These are phyloP conservation scores for Rhizopus delemar DNA, from an alignment of 371 early-diverging fungal species.

Conservation along the genomic window DNA sequence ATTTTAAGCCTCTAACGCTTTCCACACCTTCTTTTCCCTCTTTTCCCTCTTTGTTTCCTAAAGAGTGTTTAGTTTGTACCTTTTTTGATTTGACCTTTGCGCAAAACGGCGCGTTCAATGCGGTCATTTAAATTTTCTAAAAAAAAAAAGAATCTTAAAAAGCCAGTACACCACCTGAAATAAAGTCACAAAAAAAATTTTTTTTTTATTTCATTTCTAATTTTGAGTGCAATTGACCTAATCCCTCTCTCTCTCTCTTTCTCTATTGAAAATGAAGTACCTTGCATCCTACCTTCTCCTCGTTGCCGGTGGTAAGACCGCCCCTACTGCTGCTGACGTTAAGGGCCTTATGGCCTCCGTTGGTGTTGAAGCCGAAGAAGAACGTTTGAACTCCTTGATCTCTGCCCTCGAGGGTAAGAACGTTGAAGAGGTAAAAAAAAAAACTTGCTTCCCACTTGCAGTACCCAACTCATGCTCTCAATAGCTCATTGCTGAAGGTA, in stretches of 20 bases:
- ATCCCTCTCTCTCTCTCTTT: slow-evolving; percentile 41
- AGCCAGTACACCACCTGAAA: background rate
- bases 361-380: slow-evolving; percentile 89
- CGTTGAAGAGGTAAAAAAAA: slow-evolving; percentile 68
- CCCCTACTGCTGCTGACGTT: slow-evolving; percentile 83
- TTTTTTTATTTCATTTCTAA: slow-evolving; percentile 2
- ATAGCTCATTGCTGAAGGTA: slow-evolving; percentile 86
- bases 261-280: slow-evolving; percentile 78
- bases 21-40: no score
- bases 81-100: no score
- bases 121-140: no score
- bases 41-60: no score
- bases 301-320: slow-evolving; percentile 83
- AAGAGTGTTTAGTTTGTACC: no score
- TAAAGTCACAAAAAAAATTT: slow-evolving; percentile 17
- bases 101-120: no score
- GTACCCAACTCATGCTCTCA: background rate
- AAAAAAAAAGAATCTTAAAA: no score
- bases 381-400: slow-evolving; percentile 77
- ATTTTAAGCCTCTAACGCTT: no score
- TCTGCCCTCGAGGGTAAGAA: slow-evolving; percentile 87
- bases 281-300: slow-evolving; percentile 97
- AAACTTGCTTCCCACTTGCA: background rate
- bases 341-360: slow-evolving; percentile 85
- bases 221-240: background rate